Percentiles rank a stretch among this genome's conserved stretches.
These are phyloP conservation scores for Grifola frondosa DNA, from an alignment of 1,284 basidiomycete species.

Conservation along the genomic window DNA sequence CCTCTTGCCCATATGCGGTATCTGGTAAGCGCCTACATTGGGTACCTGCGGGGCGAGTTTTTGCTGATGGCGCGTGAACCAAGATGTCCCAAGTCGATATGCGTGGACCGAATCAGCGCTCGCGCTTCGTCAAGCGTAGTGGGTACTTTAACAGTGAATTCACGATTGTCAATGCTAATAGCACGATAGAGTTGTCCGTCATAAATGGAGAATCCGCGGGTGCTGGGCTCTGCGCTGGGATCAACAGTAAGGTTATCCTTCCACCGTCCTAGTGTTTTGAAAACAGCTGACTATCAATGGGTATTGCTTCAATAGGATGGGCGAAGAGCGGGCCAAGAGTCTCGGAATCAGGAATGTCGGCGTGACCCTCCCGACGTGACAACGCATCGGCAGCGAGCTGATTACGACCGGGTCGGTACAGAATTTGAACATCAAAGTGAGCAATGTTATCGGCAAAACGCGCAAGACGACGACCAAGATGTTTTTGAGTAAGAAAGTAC, in stretches of 20 bases:
- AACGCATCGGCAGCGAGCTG: conserved; percentile 7
- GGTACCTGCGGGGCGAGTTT: too few relatives aligned
- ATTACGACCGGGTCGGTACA: conserved; percentile 1
- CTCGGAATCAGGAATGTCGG: not conserved
- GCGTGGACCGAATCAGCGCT: not conserved
- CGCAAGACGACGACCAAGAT: conserved; percentile 7
- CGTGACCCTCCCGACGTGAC: conserved; percentile 1
- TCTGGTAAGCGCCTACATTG: too few relatives aligned
- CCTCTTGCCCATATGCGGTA: too few relatives aligned
- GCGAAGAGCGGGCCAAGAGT: not conserved
- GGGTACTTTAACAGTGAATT: not conserved
- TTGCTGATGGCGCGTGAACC: not conserved
- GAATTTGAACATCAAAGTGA: conserved; percentile 5
- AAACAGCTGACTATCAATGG: not conserved
- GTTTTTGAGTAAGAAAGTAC: conserved; percentile 8
- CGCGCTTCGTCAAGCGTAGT: not conserved
- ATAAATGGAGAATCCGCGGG: not conserved
- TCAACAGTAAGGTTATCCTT: not conserved
- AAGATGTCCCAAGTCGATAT: not conserved
- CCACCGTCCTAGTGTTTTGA: not conserved
- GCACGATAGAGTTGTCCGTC: not conserved
- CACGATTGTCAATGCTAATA: not conserved
- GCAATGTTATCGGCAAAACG: conserved; percentile 5
- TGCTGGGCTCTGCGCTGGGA: not conserved
- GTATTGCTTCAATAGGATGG: not conserved